phyloP scores from a whole-genome alignment of 495 filamentous ascomycete species.

The Thermothielavioides terrestris region DNA sequence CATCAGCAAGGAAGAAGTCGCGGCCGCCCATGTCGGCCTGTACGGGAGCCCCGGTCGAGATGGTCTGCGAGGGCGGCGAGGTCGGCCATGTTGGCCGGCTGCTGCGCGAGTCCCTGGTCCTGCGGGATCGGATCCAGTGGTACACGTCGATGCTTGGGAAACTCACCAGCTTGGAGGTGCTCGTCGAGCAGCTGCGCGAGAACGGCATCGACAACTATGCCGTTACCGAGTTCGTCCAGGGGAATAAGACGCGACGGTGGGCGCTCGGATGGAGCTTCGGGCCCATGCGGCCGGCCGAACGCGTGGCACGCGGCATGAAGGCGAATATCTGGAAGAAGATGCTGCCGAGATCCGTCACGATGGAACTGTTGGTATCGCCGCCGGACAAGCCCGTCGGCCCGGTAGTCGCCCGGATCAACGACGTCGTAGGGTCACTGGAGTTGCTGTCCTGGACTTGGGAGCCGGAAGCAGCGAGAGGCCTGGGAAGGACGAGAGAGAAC shows the following conservation, averaged over 20 bases:
- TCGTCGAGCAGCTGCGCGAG: slow-evolving; percentile 54
- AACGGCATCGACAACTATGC: slow-evolving; percentile 68
- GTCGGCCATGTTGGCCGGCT: slow-evolving; percentile 68
- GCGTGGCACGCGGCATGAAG: slow-evolving; percentile 47
- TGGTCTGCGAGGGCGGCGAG: slow-evolving; percentile 83
- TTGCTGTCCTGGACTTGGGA: slow-evolving; percentile 42
- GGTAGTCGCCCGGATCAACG: slow-evolving; percentile 12
- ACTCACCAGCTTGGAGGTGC: slow-evolving; percentile 53
- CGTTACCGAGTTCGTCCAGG: slow-evolving; percentile 71
- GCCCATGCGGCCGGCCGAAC: slow-evolving; percentile 54
- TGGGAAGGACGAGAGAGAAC: slow-evolving; percentile 34
- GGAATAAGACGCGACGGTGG: slow-evolving; percentile 76
- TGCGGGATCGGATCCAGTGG: slow-evolving; percentile 62
- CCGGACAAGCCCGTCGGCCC: slow-evolving; percentile 2
- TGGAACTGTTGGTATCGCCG: slow-evolving; percentile 11
- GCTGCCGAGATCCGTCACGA: slow-evolving; percentile 47
- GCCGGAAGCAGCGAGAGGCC: slow-evolving; percentile 18
- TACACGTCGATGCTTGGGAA: slow-evolving; percentile 91
- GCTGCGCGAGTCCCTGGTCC: slow-evolving; percentile 58
- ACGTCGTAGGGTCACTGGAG: slow-evolving; percentile 46
- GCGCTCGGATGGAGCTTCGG: slow-evolving; percentile 80
- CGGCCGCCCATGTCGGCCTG: slow-evolving; percentile 66
- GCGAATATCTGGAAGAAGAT: slow-evolving; percentile 50
- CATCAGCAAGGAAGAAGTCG: slow-evolving; percentile 55
- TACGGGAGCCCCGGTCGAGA: slow-evolving; percentile 74